Conservation (phyloP, 1,284 basidiomycete genomes). For the Pseudozyma thailandica region DNA sequence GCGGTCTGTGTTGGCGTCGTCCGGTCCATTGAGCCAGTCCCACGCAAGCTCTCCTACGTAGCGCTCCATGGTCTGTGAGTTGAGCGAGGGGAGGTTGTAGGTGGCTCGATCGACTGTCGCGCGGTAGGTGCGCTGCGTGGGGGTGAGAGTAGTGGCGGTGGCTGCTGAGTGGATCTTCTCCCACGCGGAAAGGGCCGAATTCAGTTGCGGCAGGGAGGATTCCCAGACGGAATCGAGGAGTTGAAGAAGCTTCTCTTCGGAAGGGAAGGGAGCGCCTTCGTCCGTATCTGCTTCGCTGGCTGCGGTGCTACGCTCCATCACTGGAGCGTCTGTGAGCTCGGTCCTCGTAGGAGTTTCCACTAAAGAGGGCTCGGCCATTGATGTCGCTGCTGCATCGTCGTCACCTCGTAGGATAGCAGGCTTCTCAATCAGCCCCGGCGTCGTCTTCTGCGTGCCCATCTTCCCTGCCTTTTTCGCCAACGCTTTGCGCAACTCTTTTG, state of each 20-base stretch:
- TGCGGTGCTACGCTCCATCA: constrained; percentile 6
- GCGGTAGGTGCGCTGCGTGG: constrained; percentile 37
- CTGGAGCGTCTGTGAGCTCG: not conserved
- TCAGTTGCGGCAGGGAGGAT: constrained; percentile 14
- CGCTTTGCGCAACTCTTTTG: constrained; percentile 34
- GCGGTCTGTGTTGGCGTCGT: constrained; percentile 8
- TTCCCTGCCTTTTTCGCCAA: constrained; percentile 33
- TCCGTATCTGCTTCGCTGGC: constrained; percentile 23
- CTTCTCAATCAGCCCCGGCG: constrained; percentile 24
- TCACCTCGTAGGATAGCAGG: constrained; percentile 19
- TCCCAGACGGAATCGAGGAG: constrained; percentile 46
- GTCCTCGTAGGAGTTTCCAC: not conserved
- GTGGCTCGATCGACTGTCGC: constrained; percentile 57
- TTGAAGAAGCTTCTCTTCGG: constrained; percentile 41
- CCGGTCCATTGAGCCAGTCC: constrained; percentile 42
- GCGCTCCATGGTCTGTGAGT: constrained; percentile 49
- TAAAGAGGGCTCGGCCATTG: no score
- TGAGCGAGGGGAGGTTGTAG: constrained; percentile 62
- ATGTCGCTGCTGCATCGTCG: not conserved
- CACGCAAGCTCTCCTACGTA: constrained; percentile 51
- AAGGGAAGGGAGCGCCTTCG: constrained; percentile 33
- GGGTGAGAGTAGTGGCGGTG: constrained; percentile 2
- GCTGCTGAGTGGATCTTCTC: constrained; percentile 11
- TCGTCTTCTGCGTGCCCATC: constrained; percentile 41
- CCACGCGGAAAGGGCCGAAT: constrained; percentile 40